Evolutionary conservation across 106 monocot genomes (phyloP).

Genomic region (Amphibolis antarctica): DNA sequence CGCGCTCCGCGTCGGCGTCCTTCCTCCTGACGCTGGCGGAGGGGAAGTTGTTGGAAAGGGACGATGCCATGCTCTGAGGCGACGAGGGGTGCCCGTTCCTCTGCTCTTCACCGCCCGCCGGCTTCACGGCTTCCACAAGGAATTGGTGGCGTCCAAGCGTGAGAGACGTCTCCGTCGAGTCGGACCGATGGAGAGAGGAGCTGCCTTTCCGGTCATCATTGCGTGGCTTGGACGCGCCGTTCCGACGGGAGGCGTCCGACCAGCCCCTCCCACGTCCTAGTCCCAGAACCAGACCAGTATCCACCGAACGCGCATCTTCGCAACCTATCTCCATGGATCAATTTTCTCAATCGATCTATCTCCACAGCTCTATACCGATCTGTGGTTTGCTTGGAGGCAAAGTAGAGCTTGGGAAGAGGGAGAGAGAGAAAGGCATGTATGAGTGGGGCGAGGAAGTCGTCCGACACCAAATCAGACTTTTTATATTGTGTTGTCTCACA

Average conservation of each 20-base stretch:
- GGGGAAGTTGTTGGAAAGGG: conserved; percentile 4
- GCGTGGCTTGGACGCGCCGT: not conserved
- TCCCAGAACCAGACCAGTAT: conserved; percentile 5
- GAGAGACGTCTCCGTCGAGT: conserved; percentile 1
- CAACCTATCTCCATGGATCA: conserved; percentile 1
- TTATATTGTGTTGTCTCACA: not conserved
- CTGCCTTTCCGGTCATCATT: not conserved
- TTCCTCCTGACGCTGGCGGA: not conserved
- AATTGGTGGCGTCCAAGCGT: conserved; percentile 1
- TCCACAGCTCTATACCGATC: too few species aligned
- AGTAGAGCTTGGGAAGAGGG: not conserved
- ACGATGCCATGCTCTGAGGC: conserved; percentile 2
- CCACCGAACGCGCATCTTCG: not conserved
- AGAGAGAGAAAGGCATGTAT: not conserved
- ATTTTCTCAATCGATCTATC: too few species aligned
- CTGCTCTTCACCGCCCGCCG: too few species aligned
- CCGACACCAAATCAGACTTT: not conserved
- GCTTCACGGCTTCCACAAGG: too few species aligned
- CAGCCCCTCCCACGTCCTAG: not conserved
- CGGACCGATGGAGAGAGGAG: too few species aligned
- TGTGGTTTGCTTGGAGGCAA: not conserved
- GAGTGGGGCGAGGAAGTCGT: too few species aligned
- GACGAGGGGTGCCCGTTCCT: not conserved
- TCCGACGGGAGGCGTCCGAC: not conserved
- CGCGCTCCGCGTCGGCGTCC: conserved; percentile 1